Evolutionary conservation across 345 rosid genomes (phyloP).

Genomic region (Cochlearia excelsa): DNA sequence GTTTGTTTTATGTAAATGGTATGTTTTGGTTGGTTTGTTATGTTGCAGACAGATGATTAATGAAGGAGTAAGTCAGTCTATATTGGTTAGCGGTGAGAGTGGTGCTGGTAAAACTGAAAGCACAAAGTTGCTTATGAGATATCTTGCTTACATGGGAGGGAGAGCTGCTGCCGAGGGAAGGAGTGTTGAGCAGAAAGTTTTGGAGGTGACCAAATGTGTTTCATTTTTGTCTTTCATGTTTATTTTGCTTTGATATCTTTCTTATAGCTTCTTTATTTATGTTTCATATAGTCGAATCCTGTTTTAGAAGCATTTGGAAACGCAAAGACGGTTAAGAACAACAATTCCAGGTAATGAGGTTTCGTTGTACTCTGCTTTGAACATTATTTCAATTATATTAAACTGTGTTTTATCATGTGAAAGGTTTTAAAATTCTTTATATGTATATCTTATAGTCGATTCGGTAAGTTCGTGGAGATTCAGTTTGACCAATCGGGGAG

Average conservation of each 20-base stretch:
- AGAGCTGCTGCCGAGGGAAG: conserved; percentile 91
- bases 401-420: not conserved
- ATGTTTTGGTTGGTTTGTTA: conserved; percentile 10
- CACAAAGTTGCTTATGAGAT: conserved; percentile 92
- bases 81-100: conserved; percentile 98
- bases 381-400: not conserved
- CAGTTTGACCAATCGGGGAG: conserved; percentile 84
- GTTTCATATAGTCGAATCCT: conserved; percentile 84
- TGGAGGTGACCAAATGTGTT: conserved; percentile 61
- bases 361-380: conserved; percentile 8
- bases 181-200: conserved; percentile 94
- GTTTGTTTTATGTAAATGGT: not conserved
- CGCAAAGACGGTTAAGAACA: conserved; percentile 96
- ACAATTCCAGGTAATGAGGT: conserved; percentile 79
- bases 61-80: conserved; percentile 85
- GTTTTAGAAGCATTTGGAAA: conserved; percentile 99
- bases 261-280: conserved; percentile 14
- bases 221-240: not conserved
- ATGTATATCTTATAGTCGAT: conserved; percentile 58
- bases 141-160: conserved; percentile 99
- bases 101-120: conserved; percentile 99
- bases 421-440: conserved; percentile 4
- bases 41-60: conserved; percentile 81
- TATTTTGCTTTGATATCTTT: conserved; percentile 12
- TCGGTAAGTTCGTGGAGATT: conserved; percentile 99